Base-by-base conservation (phyloP, 495 filamentous ascomycete genomes). In the Hypoxylon perforatum region DNA sequence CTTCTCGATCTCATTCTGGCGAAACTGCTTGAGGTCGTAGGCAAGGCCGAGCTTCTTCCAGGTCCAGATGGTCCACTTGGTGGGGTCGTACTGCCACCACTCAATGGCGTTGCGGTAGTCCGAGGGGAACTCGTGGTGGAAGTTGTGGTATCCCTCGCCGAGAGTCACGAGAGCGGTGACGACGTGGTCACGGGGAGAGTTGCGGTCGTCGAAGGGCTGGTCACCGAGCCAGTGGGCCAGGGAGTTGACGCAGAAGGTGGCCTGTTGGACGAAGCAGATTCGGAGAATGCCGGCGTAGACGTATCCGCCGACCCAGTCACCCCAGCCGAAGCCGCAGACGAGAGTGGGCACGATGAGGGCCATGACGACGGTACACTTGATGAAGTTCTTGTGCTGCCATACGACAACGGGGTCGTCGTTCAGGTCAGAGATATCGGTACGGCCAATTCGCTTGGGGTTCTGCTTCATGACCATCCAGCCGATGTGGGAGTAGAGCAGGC, bases 241-340 rank as follows among this genome's bases (percentile, higher is more conserved):
- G 49, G 93, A 97, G 87, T 99, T 99, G 86, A 99, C 94, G 70
- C 95, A 99, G 89, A 99, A 99, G 68, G 95, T 99, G 61, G 95
- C 95, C 80, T 99, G 95, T 82, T 99, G 95, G 67, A 99, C 93
- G 84, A 99, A 68, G 87, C 96, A 97, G 78, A 97, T 93, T 72
- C 95, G 87, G 67, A 97, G 89, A 75, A 99, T 96, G 72, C 95
- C 95, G 57, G 86, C 93, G 71, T 99, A 99, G 80, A 99, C 86
- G 78, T 92, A 96, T 42, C 95, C 95, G 67, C 95, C 95, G 57
- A 86, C 73, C 87, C 86, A 97, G 77, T 99, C 95, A 78, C 86
- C 86, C 93, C 93, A 99, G 73, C 87, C 87, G 39, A 97, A 81
- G 73, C 95, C 95, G 72, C 91, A 89, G 55, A 97, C 87, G 18